Evolutionary conservation across 1,284 basidiomycete species (phyloP).

Genomic region (Phlebopus sp.): DNA sequence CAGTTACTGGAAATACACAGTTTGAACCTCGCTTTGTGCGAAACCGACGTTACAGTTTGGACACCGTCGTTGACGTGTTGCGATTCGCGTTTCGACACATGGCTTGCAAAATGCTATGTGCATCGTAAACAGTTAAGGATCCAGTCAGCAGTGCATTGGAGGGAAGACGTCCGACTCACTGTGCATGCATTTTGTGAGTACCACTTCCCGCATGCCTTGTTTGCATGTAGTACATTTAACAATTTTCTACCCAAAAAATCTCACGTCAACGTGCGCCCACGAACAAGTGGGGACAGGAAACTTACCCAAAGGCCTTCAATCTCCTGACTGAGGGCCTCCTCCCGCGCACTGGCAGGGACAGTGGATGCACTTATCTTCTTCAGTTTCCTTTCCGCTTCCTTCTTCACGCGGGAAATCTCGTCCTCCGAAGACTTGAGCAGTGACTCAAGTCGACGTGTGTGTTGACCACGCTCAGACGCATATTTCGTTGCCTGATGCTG

Average conservation of each 20-base stretch:
- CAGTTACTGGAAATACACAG: slow-evolving; percentile 76
- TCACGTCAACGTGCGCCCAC: background rate
- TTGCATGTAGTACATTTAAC: slow-evolving; percentile 93
- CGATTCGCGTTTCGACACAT: slow-evolving; percentile 85
- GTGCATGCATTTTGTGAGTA: slow-evolving; percentile 94
- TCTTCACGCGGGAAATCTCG: slow-evolving; percentile 34
- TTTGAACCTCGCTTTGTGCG: slow-evolving; percentile 83
- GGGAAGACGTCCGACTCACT: slow-evolving; percentile 51
- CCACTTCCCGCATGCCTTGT: slow-evolving; percentile 78
- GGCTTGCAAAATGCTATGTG: slow-evolving; percentile 81
- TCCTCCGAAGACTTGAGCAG: slow-evolving; percentile 26
- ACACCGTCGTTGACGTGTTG: slow-evolving; percentile 93
- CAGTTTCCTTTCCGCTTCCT: slow-evolving; percentile 52
- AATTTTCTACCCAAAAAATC: slow-evolving; percentile 54
- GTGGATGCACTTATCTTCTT: slow-evolving; percentile 38
- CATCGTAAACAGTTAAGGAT: slow-evolving; percentile 2
- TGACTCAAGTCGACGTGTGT: slow-evolving; percentile 25
- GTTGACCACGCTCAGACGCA: slow-evolving; percentile 27
- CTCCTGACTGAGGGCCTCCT: slow-evolving; percentile 45
- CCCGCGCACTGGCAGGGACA: slow-evolving; percentile 33
- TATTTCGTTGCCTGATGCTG: slow-evolving; percentile 16
- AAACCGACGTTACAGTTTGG: slow-evolving; percentile 88
- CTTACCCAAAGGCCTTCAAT: slow-evolving; percentile 68
- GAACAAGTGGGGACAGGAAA: slow-evolving; percentile 7
- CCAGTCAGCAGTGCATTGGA: slow-evolving; percentile 1